Base-by-base conservation (phyloP, 176 grass and related monocot species). In the Alloteropsis semialata region DNA sequence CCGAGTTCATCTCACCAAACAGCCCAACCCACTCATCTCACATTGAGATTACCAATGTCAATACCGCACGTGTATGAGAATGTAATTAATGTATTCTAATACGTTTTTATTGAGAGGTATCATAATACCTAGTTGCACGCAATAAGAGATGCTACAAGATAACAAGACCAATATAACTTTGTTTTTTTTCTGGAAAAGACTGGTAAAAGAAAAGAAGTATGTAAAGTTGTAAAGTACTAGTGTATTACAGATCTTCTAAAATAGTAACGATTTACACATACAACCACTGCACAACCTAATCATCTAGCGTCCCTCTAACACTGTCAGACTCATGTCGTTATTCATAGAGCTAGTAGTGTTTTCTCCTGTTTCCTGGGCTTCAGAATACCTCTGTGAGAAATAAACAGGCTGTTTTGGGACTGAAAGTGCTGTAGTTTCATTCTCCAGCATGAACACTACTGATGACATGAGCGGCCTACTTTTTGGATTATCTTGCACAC, bases 391-490 rank as follows among this genome's bases (percentile, higher is more conserved):
- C 43, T 65, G 39, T 12, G 54, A 13, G 21, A 11, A 81, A 74
- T 64, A 90, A 29, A 73, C n/a, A 19, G 81, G 76, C 48, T 57
- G 72, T 36, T 74, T 90, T 15, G 88, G 88, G 32, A 65, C 5
- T 5, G 72, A 24, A 10, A 90, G 65, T 22, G 25, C 0, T 16
- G 51, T 62, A 24, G 21, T 46, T 69, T 79, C n/a, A 6, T 59
- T 93, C 76, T 72, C 81, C 22, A 93, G 45, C 81, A 90, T 85
- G 73, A 57, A 72, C 7, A 87, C 69, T 5, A 90, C 74, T 0
- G 36, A 73, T 64, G 88, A 88, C 84, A 90, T 88, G 7, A 41
- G 80, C 24, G 91, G 91, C 79, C 91, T 84, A 34, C 41, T 71
- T 15, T 58, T 53, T 3, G 92, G 77, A 34, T 76, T 49, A 4